phyloP scores from a whole-genome alignment of 2,329 filamentous ascomycete species.

The Aspergillus brunneoviolaceus region DNA sequence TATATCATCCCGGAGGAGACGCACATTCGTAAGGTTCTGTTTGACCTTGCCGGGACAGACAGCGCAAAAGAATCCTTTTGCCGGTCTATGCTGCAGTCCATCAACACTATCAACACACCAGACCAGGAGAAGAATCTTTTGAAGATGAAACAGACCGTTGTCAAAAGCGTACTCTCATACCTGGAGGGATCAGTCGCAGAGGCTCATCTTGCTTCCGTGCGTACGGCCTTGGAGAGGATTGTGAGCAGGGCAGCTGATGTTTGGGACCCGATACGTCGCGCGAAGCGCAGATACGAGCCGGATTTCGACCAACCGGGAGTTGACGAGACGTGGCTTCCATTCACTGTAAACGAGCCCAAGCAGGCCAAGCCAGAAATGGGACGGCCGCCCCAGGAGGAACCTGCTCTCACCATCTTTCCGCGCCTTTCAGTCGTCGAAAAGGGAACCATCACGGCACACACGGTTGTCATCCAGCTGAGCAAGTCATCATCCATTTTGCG shows the following conservation, averaged over 20 bases:
- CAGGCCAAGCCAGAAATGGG: not conserved
- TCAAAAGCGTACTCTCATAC: slow-evolving; percentile 4
- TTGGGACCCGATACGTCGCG: slow-evolving; percentile 17
- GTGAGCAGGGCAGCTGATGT: slow-evolving; percentile 13
- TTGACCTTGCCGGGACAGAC: slow-evolving; percentile 17
- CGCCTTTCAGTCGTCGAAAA: slow-evolving; percentile 9
- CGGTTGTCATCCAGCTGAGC: too few species aligned
- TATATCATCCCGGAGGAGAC: slow-evolving; percentile 24
- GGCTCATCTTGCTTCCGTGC: slow-evolving; percentile 11
- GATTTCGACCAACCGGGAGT: slow-evolving; percentile 9
- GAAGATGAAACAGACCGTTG: slow-evolving; percentile 1
- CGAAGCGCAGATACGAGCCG: slow-evolving; percentile 12
- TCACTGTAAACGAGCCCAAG: too few species aligned
- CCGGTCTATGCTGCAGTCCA: slow-evolving; percentile 20
- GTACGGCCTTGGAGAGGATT: slow-evolving; percentile 13
- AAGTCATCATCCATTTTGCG: too few species aligned
- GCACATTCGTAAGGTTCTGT: slow-evolving; percentile 13
- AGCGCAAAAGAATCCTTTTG: slow-evolving; percentile 23
- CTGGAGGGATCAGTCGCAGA: slow-evolving; percentile 8
- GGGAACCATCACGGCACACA: too few species aligned
- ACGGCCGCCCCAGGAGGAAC: not conserved
- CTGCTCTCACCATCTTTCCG: slow-evolving; percentile 5
- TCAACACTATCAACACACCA: slow-evolving; percentile 18
- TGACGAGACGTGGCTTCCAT: too few species aligned
- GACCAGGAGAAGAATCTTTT: slow-evolving; percentile 2